Base-by-base conservation (phyloP, 768 basidiomycete genomes). In the Erythrobasidium yunnanense region DNA sequence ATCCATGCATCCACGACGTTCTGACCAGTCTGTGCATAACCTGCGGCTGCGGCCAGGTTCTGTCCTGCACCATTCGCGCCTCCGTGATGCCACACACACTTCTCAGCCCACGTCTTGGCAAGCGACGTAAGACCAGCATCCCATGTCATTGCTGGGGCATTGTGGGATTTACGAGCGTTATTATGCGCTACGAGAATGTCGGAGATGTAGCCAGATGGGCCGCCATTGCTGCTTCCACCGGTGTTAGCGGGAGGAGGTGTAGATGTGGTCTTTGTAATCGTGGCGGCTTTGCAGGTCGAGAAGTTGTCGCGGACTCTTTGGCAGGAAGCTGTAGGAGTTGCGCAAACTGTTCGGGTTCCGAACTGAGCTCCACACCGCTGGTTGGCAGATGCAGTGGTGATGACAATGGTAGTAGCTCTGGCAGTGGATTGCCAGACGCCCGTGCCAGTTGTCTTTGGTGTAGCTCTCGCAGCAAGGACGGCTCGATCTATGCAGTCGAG, bases 51-150 rank as follows among this genome's bases (percentile, higher is more conserved):
- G 47, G 57, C 57, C 22, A n/a, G 30, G 22, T 47, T 4, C 60
- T 49, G 25, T 49, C 60, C 32, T 63, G 60, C 42, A 50, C 22
- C 60, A n/a, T n/a, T n/a, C 35, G 17, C 17, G 27, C 20, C 4
- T n/a, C 56, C 3, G 27, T 4, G 13, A 7, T n/a, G 47, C 56
- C 56, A 58, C 7, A 58, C 56, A 47, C 56, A 58, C 32, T 34
- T 46, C 18, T 58, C 38, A 42, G 56, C 56, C 56, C 56, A 58
- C 3, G 45, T 58, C 45, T 47, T 58, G 11, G 56, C 56, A 15
- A 22, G 15, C 11, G 35, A 7, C 17, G 34, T 45, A 22, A 38
- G 34, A 20, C 38, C 27, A 11, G n/a, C 18, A 7, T 20, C 22
- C 56, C 56, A 58, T 22, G 38, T 46, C 7, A 58, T 18, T 29